Evolutionary conservation across 202 grass and related monocot genomes (phyloP), one percentile per base, ranked within the genome.

Genomic region (Brachypodium distachyon): DNA sequence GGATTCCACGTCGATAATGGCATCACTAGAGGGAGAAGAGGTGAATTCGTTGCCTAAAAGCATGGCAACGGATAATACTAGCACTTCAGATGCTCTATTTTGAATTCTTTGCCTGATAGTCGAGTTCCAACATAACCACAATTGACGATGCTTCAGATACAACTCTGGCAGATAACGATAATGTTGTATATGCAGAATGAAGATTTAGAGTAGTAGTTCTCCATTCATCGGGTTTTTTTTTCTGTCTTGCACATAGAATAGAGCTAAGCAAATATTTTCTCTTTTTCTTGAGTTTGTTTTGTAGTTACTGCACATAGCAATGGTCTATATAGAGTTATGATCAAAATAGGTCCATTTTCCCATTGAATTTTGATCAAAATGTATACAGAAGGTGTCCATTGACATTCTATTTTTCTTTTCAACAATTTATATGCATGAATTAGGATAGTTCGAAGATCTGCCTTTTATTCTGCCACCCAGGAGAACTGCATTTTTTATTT

Each of bases 21-120:
- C 85, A 78, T 60, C 70, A 49, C 82, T 82, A 0, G 89, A 96
- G 43, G 82, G 77, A 14, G 91, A 93, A 43, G 91, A 93, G 61
- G 59, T 9, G 19, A 77, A 64, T 50, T 65, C 3, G n/a, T 51
- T 51, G 31, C 43, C 44, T 64, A 8, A 51, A n/a, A 51, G 32
- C 27, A 33, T 22, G 19, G 29, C 18, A 44, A 47, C 40, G 11
- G 41, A 47, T 25, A 4, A 76, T 32, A 27, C 16, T 29, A 22
- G 56, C 32, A 53, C 19, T 53, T 38, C 34, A 58, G 57, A 79
- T 26, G 77, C 66, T 42, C 61, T 19, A 33, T 17, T 32, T 13
- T 70, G 44, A 70, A 13, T 51, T 49, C 18, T 50, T 49, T 49
- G 34, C 37, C 36, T 65, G 37, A 65, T 41, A 40, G 34, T 39